These are phyloP conservation scores for Phytopythium ostracodes DNA, from an alignment of 352 stramenopile genomes.

Conservation along the genomic window DNA sequence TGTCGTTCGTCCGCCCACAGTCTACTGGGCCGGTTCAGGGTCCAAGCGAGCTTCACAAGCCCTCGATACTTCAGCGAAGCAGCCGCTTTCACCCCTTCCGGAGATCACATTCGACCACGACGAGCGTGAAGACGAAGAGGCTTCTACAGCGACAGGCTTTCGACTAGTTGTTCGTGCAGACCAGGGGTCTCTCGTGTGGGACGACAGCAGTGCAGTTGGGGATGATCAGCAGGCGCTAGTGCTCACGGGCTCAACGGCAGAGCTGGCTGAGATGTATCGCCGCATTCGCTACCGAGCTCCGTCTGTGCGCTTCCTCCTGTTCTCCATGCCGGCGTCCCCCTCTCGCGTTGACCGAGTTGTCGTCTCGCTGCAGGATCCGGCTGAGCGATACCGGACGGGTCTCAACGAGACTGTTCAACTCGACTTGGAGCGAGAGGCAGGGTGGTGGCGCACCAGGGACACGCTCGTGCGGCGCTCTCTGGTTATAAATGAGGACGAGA, in stretches of 20 bases:
- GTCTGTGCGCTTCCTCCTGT: background rate
- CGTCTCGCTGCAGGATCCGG: background rate
- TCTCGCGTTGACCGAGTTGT: background rate
- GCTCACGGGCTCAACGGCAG: background rate
- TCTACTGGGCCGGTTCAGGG: background rate
- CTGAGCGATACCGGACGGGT: background rate
- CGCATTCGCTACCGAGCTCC: background rate
- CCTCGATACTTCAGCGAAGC: background rate
- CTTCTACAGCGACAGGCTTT: background rate
- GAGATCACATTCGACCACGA: background rate
- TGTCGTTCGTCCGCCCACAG: background rate
- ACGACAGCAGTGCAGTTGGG: background rate
- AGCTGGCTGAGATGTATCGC: background rate
- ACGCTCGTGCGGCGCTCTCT: slow-evolving; percentile 7
- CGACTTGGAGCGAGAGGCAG: background rate
- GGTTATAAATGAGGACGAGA: slow-evolving; percentile 17
- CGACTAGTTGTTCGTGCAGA: background rate
- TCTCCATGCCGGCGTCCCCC: background rate
- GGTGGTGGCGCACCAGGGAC: background rate
- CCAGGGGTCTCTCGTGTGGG: background rate
- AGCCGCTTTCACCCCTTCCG: background rate
- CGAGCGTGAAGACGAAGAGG: background rate
- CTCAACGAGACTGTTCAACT: slow-evolving; percentile 3
- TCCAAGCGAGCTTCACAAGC: background rate
- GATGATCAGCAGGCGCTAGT: background rate